Evolutionary conservation across 768 basidiomycete species (phyloP).

Genomic region (Mycena alexandri): DNA sequence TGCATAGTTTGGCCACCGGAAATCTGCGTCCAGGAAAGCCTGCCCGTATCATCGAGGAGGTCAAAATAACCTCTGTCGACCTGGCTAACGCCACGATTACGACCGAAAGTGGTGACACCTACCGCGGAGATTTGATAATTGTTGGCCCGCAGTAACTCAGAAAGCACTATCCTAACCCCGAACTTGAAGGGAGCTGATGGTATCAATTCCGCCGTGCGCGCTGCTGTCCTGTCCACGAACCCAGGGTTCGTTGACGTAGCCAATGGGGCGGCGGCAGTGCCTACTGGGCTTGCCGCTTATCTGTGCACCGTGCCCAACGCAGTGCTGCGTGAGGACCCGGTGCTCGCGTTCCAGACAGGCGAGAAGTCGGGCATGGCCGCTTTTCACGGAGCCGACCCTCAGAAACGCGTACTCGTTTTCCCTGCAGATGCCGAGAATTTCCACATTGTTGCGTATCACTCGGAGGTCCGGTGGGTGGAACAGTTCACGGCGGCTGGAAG

Average conservation of each 20-base stretch:
- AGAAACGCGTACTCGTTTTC: conserved; percentile 21
- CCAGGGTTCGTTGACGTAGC: conserved; percentile 19
- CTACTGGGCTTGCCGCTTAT: conserved; percentile 33
- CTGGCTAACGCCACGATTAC: conserved; percentile 19
- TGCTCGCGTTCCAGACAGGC: conserved; percentile 30
- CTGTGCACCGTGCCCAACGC: conserved; percentile 31
- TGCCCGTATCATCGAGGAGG: conserved; percentile 32
- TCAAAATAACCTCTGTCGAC: conserved; percentile 30
- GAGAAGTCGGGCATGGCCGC: conserved; percentile 27
- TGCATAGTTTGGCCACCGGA: conserved; percentile 24
- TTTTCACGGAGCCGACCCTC: conserved; percentile 15
- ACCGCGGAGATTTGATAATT: conserved; percentile 32
- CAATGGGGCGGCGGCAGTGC: conserved; percentile 18
- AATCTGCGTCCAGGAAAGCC: conserved; percentile 26
- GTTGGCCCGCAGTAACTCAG: conserved; percentile 20
- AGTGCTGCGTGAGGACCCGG: conserved; percentile 22
- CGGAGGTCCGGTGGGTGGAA: conserved; percentile 30
- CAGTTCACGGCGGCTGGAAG: conserved; percentile 25
- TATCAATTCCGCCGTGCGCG: conserved; percentile 35
- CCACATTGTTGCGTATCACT: conserved; percentile 34
- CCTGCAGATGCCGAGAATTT: conserved; percentile 32
- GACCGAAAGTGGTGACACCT: conserved; percentile 29
- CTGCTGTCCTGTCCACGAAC: conserved; percentile 24
- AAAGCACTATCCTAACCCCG: not conserved
- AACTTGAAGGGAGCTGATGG: conserved; percentile 33